Conservation (phyloP, 768 basidiomycete genomes). For the Kwoniella sp. region DNA sequence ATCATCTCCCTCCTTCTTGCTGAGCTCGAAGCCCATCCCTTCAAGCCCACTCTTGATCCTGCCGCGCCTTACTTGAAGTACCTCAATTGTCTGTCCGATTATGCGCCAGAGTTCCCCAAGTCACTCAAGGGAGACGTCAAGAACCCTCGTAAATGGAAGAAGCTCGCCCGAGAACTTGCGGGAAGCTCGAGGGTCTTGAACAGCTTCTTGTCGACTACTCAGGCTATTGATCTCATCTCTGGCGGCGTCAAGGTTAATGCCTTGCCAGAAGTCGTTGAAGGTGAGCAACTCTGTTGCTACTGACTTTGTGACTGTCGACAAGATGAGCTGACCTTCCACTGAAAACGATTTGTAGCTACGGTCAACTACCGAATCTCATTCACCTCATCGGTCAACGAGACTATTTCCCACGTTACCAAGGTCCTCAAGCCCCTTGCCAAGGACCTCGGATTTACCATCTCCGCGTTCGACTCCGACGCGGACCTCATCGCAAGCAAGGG, state of each 20-base stretch:
- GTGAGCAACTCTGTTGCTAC: slow-evolving; percentile 6
- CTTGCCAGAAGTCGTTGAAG: slow-evolving; percentile 47
- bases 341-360: slow-evolving; percentile 36
- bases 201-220: slow-evolving; percentile 50
- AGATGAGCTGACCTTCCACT: no score
- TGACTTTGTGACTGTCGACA: no score
- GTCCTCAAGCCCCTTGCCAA: slow-evolving; percentile 45
- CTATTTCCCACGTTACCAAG: slow-evolving; percentile 38
- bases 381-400: slow-evolving; percentile 53
- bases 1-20: slow-evolving; percentile 73
- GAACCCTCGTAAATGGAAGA: slow-evolving; percentile 47
- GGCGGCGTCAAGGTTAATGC: slow-evolving; percentile 54
- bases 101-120: slow-evolving; percentile 64
- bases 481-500: neutral
- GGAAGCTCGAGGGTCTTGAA: slow-evolving; percentile 47
- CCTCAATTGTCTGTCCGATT: slow-evolving; percentile 68
- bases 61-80: slow-evolving; percentile 51
- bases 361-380: slow-evolving; percentile 56
- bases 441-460: slow-evolving; percentile 45
- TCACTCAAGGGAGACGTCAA: slow-evolving; percentile 58
- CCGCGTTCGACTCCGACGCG: slow-evolving; percentile 32
- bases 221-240: slow-evolving; percentile 51
- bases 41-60: slow-evolving; percentile 49
- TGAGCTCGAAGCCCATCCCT: slow-evolving; percentile 69
- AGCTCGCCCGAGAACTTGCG: slow-evolving; percentile 60